phyloP scores from a whole-genome alignment of 352 stramenopile species.

The Pythium guiyangense region DNA sequence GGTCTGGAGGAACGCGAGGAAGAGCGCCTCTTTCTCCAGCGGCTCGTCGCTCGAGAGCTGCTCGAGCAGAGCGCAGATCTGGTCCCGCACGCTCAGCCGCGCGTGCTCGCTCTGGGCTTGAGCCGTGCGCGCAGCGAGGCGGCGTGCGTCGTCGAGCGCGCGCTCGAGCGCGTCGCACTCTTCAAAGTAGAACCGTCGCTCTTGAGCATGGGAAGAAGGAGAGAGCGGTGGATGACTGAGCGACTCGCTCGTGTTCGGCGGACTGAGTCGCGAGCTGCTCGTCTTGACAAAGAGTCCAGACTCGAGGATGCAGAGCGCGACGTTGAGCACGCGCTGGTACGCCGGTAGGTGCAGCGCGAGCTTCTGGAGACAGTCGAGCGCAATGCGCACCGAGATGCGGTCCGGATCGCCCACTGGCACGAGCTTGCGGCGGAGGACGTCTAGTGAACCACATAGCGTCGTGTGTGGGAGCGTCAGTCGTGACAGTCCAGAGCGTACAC shows the following conservation, averaged over 20 bases:
- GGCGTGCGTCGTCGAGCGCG: constrained; percentile 8
- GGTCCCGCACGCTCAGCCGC: constrained; percentile 17
- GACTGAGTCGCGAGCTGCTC: neutral
- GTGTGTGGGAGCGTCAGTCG: too few relatives aligned
- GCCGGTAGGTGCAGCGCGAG: constrained; percentile 43
- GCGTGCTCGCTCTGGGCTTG: neutral
- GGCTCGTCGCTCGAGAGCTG: constrained; percentile 19
- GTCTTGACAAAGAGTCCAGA: constrained; percentile 32
- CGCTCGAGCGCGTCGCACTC: constrained; percentile 21
- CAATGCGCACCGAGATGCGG: constrained; percentile 48
- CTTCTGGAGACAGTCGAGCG: constrained; percentile 68
- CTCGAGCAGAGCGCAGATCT: constrained; percentile 25
- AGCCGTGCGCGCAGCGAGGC: neutral
- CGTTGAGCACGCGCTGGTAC: constrained; percentile 57
- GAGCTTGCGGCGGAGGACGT: constrained; percentile 58
- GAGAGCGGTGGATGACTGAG: too few relatives aligned
- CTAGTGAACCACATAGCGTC: too few relatives aligned
- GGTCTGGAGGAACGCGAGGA: constrained; percentile 26
- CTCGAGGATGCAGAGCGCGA: constrained; percentile 47
- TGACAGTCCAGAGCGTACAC: neutral
- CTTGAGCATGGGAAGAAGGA: too few relatives aligned
- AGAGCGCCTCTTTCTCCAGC: constrained; percentile 35
- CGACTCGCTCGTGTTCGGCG: neutral
- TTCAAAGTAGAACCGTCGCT: constrained; percentile 49
- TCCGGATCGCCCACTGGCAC: constrained; percentile 39